Conservation (phyloP, 2,329 filamentous ascomycete species). For the Gliomastix tumulicola region DNA sequence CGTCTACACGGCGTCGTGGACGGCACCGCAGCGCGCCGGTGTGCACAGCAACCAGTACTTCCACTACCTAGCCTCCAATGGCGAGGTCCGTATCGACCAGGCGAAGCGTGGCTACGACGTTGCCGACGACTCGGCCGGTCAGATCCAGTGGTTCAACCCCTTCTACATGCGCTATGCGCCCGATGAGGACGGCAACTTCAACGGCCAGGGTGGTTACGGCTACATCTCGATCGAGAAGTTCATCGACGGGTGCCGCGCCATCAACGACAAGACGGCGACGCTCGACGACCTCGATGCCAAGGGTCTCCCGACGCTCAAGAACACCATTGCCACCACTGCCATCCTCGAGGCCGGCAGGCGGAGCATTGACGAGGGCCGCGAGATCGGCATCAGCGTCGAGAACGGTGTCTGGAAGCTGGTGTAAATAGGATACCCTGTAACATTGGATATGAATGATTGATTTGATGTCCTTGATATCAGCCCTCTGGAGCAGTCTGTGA, state of each 20-base stretch:
- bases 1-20: conserved; percentile 93
- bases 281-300: conserved; percentile 73
- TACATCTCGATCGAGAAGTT: conserved; percentile 97
- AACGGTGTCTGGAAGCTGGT: conserved; percentile 62
- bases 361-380: conserved; percentile 75
- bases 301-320: conserved; percentile 75
- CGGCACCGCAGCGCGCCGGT: conserved; percentile 82
- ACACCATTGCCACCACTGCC: conserved; percentile 86
- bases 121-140: conserved; percentile 66
- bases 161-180: conserved; percentile 95
- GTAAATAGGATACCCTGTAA: no score
- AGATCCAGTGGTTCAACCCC: conserved; percentile 83
- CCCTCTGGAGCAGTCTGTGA: no score
- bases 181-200: conserved; percentile 92
- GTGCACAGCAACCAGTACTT: conserved; percentile 98
- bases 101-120: conserved; percentile 93
- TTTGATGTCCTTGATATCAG: no score
- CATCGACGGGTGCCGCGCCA: conserved; percentile 72
- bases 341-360: conserved; percentile 82
- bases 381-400: conserved; percentile 65
- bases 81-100: conserved; percentile 86
- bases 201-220: conserved; percentile 83
- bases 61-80: conserved; percentile 80
- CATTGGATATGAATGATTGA: no score
- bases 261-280: conserved; percentile 68